These are phyloP conservation scores for Phytophthora meadii DNA, from an alignment of 352 stramenopile species.

Conservation along the genomic window DNA sequence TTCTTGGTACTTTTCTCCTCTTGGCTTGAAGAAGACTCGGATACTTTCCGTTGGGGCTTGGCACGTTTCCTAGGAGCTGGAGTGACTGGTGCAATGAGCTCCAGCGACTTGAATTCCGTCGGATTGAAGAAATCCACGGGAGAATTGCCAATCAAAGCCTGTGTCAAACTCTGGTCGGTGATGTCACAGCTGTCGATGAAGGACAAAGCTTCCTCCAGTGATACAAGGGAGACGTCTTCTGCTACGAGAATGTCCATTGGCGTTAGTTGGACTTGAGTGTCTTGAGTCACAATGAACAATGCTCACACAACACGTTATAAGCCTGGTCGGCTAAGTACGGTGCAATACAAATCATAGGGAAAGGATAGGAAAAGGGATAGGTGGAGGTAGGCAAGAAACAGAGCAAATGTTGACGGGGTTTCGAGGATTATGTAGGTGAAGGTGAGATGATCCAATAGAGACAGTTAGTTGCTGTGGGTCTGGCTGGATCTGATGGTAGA, in stretches of 20 bases:
- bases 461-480: too few species aligned
- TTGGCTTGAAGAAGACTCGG: conserved; percentile 10
- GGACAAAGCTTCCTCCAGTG: conserved; percentile 34
- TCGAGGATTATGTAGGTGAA: conserved; percentile 4
- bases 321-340: too few species aligned
- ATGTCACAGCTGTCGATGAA: conserved; percentile 34
- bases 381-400: conserved; percentile 15
- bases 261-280: not conserved
- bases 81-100: not conserved
- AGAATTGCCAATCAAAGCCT: conserved; percentile 1
- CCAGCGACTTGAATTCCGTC: conserved; percentile 3
- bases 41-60: not conserved
- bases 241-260: conserved; percentile 31
- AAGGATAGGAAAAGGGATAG: not conserved
- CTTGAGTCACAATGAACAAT: conserved; percentile 21
- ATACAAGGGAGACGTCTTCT: conserved; percentile 29
- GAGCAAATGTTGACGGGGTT: conserved; percentile 17
- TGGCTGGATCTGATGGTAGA: too few species aligned
- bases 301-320: conserved; percentile 24
- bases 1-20: conserved; percentile 22
- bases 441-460: too few species aligned
- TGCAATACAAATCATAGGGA: conserved; percentile 7
- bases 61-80: conserved; percentile 3
- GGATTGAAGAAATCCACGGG: conserved; percentile 5
- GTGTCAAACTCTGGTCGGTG: conserved; percentile 1